Base-by-base conservation (phyloP, 441 rosid species). In the Iberis amara region DNA sequence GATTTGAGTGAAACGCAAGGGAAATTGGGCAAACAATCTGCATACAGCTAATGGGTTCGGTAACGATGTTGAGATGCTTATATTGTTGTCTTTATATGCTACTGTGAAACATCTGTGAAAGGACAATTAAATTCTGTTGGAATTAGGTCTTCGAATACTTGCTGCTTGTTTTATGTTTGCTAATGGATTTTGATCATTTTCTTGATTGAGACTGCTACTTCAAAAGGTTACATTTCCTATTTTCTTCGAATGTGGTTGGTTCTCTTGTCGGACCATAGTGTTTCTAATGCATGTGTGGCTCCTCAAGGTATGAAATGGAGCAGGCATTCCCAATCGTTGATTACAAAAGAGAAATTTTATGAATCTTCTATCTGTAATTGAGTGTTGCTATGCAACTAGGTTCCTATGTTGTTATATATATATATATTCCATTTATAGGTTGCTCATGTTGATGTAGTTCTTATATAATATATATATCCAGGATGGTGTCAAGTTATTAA, bases 401-500 rank as follows among this genome's bases (percentile, higher is more conserved):
- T 30, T 50, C 39, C 41, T 37, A 9, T 38, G 40, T 36, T 36
- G 35, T 51, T 44, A 21, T 30, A 2, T 30, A 30, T 30, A 30
- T 30, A 30, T 30, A 30, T 7, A 30, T 1, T 64, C 24, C 30
- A 6, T 37, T 23, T 45, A 39, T 31, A 21, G 30, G 43, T 58
- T 52, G 10, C 27, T 30, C 9, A 5, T 39, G 39, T 37, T 46
- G 39, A 45, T 39, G 30, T 32, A 24, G 28, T 10, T 47, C 52
- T 14, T 43, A 39, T 21, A 27, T 55, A 30, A 18, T 41, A 11
- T 59, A 13, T 59, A 10, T 60, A 13, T 51, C 11, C 52, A 92
- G 97, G 96, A 89, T 45, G 96, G 97, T 50, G 47, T 92, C 53
- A 92, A 84, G 75, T 69, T 92, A 68, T 63, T 89, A 77, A 84